Evolutionary conservation across 768 basidiomycete genomes (phyloP), one percentile per base, ranked within the genome.

Genomic region (Rhizopogon sp.): DNA sequence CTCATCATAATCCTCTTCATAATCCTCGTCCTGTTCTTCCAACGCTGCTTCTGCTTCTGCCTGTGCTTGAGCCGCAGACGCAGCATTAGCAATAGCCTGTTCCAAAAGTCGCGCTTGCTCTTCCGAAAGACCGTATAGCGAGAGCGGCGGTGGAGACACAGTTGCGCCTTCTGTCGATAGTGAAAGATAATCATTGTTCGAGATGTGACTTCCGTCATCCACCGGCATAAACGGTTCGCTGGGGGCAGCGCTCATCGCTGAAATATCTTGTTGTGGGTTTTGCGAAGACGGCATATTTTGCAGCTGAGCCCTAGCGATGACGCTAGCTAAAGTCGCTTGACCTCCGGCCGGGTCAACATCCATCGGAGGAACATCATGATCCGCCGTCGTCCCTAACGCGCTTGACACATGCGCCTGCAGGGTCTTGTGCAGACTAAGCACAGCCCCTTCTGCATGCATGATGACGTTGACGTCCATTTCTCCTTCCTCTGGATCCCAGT

Each of bases 1-100:
- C n/a, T 76, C 76, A 2, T 71, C 74, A 17, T 75, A 75, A 5
- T 72, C 76, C 39, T 76, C 72, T 16, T 72, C 72, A 29, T 78
- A 73, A 1, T 74, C 77, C 9, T 85, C 83, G 39, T 81, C 83
- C 56, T 86, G 82, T 62, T 88, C 87, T 64, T 88, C 88, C 52
- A 86, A 64, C 0, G 85, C 85, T 3, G 87, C 87, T 59, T 90
- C 87, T 0, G 87, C 88, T 59, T 90, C 88, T 0, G 88, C 88
- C 61, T 88, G 87, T 17, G 86, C 84, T 60, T 88, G 87, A 1
- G 88, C 88, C 33, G 85, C 85, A 37, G 80, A 80, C 9, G 88
- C 84, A 1, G 88, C 88, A 61, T 77, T 86, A 28, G 85, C 83
- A 47, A 90, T 88, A 0, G 88, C 88, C 57, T 83, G 78, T 64